Evolutionary conservation across 345 rosid genomes (phyloP), one percentile per base, ranked within the genome.

Genomic region (Brassica rapa): DNA sequence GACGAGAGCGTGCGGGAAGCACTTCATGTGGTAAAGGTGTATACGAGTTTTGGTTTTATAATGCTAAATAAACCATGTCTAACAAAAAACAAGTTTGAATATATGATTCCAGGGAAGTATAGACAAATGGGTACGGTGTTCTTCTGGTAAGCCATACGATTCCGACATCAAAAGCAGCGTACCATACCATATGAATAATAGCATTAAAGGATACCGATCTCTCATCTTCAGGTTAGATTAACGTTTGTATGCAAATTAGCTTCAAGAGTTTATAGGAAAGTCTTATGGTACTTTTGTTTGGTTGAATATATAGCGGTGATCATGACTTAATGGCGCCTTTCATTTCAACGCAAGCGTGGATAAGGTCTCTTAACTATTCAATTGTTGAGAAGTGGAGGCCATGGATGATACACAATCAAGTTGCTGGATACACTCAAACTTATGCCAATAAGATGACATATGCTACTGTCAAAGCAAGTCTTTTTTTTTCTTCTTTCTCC

Each of bases 401-500:
- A 4, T 90, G 94, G 92, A 55, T 16, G 9, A 73, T 83, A 23
- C 66, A 71, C 2, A 79, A 83, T 76, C 92, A 88, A 83, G 75
- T 90, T 70, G 61, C 19, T 53, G 88, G 93, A 16, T 89, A 85
- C 77, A 86, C 91, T 0, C 83, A 88, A 74, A 81, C 82, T 61
- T 88, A 88, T 73, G 75, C 88, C 1, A 91, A 86, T 68, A 66
- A 43, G 8, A 86, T 89, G 97, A 85, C 92, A 49, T 91, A 80
- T 67, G 92, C 91, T 4, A 91, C 92, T 2, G 71, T 89, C 1
- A 91, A 89, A 86, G 97, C 70, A 74, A 71, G 74, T 16, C 19
- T 49, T 15, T 49, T n/a, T 62, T 19, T 19, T 24, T 60, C 5
- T 32, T 32, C 12, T 39, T 14, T 12, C 29, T 19, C 15, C 53